phyloP scores from a whole-genome alignment of 768 basidiomycete genomes.

The Suillus plorans region DNA sequence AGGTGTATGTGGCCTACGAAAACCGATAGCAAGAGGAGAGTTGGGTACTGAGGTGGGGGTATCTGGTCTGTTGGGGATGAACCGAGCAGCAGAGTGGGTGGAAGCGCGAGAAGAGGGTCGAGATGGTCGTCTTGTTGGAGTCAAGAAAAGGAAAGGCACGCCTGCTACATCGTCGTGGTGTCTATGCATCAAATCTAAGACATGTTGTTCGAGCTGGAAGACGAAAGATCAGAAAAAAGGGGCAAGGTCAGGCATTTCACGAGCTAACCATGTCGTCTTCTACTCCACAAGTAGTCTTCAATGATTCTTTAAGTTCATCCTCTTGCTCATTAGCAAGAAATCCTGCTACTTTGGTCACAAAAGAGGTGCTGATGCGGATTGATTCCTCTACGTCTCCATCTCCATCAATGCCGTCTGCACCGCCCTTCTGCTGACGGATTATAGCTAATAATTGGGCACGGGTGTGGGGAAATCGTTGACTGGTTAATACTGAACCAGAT shows the following conservation, averaged over 20 bases:
- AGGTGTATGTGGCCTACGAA: constrained; percentile 80
- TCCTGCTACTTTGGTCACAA: constrained; percentile 71
- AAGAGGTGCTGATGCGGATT: constrained; percentile 51
- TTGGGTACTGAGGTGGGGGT: constrained; percentile 74
- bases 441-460: constrained; percentile 77
- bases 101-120: constrained; percentile 82
- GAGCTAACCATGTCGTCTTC: constrained; percentile 65
- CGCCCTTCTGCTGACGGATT: constrained; percentile 67
- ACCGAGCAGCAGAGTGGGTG: constrained; percentile 61
- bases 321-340: constrained; percentile 82
- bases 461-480: constrained; percentile 72
- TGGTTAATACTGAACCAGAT: constrained; percentile 11
- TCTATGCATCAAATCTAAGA: constrained; percentile 94
- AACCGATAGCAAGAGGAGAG: constrained; percentile 73
- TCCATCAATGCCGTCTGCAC: constrained; percentile 52
- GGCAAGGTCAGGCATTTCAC: constrained; percentile 11
- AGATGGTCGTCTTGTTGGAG: constrained; percentile 76
- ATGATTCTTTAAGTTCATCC: constrained; percentile 75
- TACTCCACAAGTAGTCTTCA: constrained; percentile 69
- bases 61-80: constrained; percentile 65
- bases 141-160: constrained; percentile 80
- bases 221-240: constrained; percentile 19
- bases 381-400: constrained; percentile 57
- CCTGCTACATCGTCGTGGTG: constrained; percentile 84
- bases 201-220: constrained; percentile 77